These are phyloP conservation scores for Ophiostoma perfectum DNA, from an alignment of 2,329 filamentous ascomycete genomes.

Conservation along the genomic window DNA sequence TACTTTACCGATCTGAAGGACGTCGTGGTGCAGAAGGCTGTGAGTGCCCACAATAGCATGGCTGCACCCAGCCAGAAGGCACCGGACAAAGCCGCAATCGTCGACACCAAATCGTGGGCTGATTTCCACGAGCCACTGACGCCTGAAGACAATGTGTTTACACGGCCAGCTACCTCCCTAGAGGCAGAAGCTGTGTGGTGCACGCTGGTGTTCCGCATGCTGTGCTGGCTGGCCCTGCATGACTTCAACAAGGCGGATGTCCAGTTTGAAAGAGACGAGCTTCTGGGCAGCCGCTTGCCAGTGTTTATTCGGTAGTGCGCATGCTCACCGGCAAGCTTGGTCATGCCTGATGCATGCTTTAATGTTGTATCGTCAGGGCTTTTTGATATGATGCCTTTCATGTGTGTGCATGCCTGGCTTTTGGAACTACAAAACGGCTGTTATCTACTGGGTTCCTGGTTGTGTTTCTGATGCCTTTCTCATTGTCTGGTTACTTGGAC, in stretches of 20 bases:
- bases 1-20: neutral
- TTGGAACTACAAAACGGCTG: no score
- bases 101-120: neutral
- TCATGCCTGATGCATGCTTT: no score
- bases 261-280: constrained; percentile 49
- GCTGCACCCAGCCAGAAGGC: neutral
- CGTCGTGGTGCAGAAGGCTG: neutral
- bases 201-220: constrained; percentile 51
- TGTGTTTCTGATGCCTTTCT: no score
- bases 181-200: constrained; percentile 46
- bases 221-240: constrained; percentile 54
- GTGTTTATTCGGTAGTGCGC: constrained; percentile 42
- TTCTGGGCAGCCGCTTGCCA: constrained; percentile 50
- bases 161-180: neutral
- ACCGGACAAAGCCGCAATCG: neutral
- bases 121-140: neutral
- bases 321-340: neutral
- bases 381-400: no score
- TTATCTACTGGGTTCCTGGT: no score
- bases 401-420: no score
- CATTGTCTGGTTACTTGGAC: no score
- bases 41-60: neutral
- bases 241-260: constrained; percentile 52
- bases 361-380: no score
- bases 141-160: neutral